Evolutionary conservation across 495 filamentous ascomycete genomes (phyloP).

Genomic region (Podospora bellae-mahoneyi): DNA sequence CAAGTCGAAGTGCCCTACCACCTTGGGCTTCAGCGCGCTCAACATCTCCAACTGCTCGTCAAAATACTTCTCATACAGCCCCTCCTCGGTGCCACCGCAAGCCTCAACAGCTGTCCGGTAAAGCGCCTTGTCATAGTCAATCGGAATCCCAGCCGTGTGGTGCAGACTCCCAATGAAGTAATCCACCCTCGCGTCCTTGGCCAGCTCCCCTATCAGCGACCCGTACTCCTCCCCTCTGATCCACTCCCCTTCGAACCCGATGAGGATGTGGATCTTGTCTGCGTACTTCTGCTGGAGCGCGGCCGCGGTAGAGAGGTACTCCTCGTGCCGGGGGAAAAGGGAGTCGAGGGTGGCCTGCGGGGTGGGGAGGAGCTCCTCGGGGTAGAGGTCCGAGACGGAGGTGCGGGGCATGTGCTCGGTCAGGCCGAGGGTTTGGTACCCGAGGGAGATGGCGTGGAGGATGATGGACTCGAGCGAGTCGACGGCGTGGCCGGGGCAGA

Average conservation of each 20-base stretch:
- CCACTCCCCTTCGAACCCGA: constrained; percentile 93
- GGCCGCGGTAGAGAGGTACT: constrained; percentile 67
- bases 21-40: constrained; percentile 61
- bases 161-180: constrained; percentile 91
- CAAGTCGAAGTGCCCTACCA: constrained; percentile 93
- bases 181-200: constrained; percentile 63
- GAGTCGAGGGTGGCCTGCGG: constrained; percentile 37
- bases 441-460: constrained; percentile 68
- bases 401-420: constrained; percentile 97
- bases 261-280: constrained; percentile 68
- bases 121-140: constrained; percentile 72
- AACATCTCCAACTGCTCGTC: constrained; percentile 85
- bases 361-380: constrained; percentile 63
- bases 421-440: constrained; percentile 77
- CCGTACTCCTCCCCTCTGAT: constrained; percentile 63
- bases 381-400: constrained; percentile 72
- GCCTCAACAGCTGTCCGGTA: constrained; percentile 43
- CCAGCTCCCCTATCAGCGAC: constrained; percentile 54
- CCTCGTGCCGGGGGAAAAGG: constrained; percentile 57
- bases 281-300: constrained; percentile 69
- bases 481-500: constrained; percentile 85
- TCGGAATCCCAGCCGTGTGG: constrained; percentile 79
- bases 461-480: constrained; percentile 81
- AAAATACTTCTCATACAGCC: constrained; percentile 75
- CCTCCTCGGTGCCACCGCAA: constrained; percentile 56